Conservation (phyloP, 1,139 yeast species). For the Hyphopichia burtonii region DNA sequence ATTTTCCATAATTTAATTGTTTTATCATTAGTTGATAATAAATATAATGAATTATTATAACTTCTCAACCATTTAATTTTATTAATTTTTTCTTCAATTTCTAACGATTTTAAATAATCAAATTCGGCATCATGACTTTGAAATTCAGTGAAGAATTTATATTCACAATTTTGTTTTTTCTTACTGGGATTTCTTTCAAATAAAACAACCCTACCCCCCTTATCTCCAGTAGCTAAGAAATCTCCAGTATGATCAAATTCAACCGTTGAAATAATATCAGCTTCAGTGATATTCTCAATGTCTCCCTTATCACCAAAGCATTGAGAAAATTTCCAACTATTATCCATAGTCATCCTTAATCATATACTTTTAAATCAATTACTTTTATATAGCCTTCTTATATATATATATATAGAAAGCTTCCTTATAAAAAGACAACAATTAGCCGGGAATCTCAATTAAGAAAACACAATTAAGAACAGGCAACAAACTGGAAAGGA, state of each 20-base stretch:
- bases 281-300: conserved; percentile 92
- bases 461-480: no score
- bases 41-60: conserved; percentile 82
- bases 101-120: conserved; percentile 91
- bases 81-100: conserved; percentile 97
- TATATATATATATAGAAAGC: no score
- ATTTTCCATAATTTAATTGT: conserved; percentile 97
- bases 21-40: conserved; percentile 92
- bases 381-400: not conserved
- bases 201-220: conserved; percentile 96
- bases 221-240: conserved; percentile 95
- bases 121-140: conserved; percentile 99
- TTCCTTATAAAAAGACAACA: no score
- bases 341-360: conserved; percentile 17
- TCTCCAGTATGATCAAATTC: conserved; percentile 96
- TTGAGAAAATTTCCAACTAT: conserved; percentile 72
- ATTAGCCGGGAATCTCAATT: no score
- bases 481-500: no score
- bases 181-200: conserved; percentile 85
- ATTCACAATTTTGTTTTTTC: conserved; percentile 74
- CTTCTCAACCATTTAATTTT: conserved; percentile 95
- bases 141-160: conserved; percentile 93
- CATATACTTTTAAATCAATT: no score
- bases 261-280: conserved; percentile 95
- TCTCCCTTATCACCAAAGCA: conserved; percentile 99